A percentile compares a stretch with the other conserved stretches of the same genome.
Evolutionary conservation across 257 asterid species (phyloP).

Genomic region (Ehretia macrophylla): DNA sequence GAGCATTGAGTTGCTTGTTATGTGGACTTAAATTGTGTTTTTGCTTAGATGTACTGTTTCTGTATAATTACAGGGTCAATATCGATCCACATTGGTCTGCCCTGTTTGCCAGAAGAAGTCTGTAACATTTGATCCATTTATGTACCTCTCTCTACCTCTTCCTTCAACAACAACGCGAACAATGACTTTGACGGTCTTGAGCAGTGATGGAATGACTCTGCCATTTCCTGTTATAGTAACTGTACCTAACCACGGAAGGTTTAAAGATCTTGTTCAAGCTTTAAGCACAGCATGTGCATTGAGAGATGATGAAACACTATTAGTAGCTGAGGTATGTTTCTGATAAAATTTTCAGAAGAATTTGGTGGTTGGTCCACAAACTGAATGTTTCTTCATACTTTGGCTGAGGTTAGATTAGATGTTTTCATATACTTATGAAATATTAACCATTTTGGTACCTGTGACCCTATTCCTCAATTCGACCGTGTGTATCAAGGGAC

Average conservation of each 20-base stretch:
- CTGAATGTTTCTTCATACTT: slow-evolving; percentile 4
- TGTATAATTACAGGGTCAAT: slow-evolving; percentile 58
- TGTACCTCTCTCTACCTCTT: slow-evolving; percentile 65
- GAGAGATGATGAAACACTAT: slow-evolving; percentile 49
- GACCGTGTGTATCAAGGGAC: too few species aligned
- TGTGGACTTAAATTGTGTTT: not conserved
- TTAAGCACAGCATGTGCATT: slow-evolving; percentile 41
- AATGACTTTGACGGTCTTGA: slow-evolving; percentile 55
- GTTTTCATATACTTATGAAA: too few species aligned
- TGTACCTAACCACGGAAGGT: slow-evolving; percentile 51
- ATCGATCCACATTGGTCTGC: slow-evolving; percentile 62
- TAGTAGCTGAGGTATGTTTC: slow-evolving; percentile 55
- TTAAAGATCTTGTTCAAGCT: slow-evolving; percentile 51
- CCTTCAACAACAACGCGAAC: slow-evolving; percentile 45
- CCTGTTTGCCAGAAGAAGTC: slow-evolving; percentile 60
- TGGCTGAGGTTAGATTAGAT: not conserved
- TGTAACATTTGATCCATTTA: slow-evolving; percentile 61
- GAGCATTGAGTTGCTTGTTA: not conserved
- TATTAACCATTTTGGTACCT: too few species aligned
- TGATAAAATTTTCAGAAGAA: slow-evolving; percentile 7
- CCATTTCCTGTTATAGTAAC: slow-evolving; percentile 47
- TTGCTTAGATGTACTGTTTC: slow-evolving; percentile 1
- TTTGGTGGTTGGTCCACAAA: not conserved
- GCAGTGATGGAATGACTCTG: slow-evolving; percentile 36
- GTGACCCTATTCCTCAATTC: too few species aligned